Evolutionary conservation across 768 basidiomycete species (phyloP), one percentile per base, ranked within the genome.

Genomic region (Boletus rubropictus): DNA sequence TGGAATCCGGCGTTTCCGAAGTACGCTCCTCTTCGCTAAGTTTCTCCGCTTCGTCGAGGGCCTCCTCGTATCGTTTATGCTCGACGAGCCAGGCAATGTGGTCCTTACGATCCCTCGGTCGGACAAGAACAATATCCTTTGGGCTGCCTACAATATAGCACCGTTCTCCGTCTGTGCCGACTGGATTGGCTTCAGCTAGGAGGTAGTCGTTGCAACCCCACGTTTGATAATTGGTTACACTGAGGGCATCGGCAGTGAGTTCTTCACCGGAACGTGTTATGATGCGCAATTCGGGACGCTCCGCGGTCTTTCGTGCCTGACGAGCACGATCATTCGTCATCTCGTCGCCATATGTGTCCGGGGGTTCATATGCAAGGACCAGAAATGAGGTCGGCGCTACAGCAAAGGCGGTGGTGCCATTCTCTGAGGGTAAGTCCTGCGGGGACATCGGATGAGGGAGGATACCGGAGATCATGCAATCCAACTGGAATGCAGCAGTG

Each of bases 201-300:
- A 77, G 66, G 59, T 99, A 98, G 62, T 99, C 95, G 56, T 93
- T 93, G 63, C 96, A 97, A 4, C 84, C 82, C 79, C 87, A 96
- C 8, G 77, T 69, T 59, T 90, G 84, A 65, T 77, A 98, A 55
- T 84, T 80, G 22, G 80, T 70, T 33, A 99, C 76, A 36, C 77
- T 79, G 38, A 98, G 74, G 1, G 86, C 89, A 63, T 98, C 95
- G 2, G 84, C 78, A 0, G 89, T 79, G 2, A 91, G 72, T 63
- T 96, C 93, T 59, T 97, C 92, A 1, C 95, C 94, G 1, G 77
- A 76, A 21, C 84, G 83, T 2, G 89, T 87, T 52, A 99, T 86
- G 56, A 99, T 88, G 11, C 91, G 82, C 40, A 99, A 75, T 66
- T 98, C 95, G 7, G 96, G 96, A n/a, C 89, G 84, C 52, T 90